Base-by-base conservation (phyloP, 2,329 filamentous ascomycete species). In the Gliomastix tumulicola region DNA sequence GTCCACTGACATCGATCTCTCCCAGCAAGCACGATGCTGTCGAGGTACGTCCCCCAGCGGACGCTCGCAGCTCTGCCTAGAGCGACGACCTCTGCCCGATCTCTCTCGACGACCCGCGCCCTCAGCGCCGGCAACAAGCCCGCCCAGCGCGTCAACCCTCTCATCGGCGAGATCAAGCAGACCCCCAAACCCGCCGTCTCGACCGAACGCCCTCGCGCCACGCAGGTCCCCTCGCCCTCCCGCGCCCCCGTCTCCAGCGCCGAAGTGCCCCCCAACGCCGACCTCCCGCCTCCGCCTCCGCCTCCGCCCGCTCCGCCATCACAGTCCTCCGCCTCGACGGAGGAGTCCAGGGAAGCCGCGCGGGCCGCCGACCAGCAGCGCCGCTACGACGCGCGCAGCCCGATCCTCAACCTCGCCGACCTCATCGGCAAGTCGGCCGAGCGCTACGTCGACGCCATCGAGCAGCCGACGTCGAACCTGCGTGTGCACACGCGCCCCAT, bases 401-500 rank as follows among this genome's bases (percentile, higher is more conserved):
- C n/a, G 39, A 41, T 38, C 19, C 23, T 61, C 33, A 54, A 66
- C 41, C 52, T 65, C 21, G 49, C 57, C 27, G 49, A 49, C 30
- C 54, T 66, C 38, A 48, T 66, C 42, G 49, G 53, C 44, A 48
- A 48, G 41, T 54, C 56, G 31, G 44, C 53, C 7, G 44, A 47
- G 35, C 43, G 41, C 28, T 52, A 47, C 22, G n/a, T n/a, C n/a
- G n/a, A n/a, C n/a, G 44, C 56, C 34, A 52, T 74, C 34, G 49
- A 48, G n/a, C 54, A 54, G 32, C 54, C 55, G 36, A 62, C 38
- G 11, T 13, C 60, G 62, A 21, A 52, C 68, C 64, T 66, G 4
- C 55, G 59, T 23, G 69, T 70, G 28, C 65, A 68, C 32, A 69
- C 66, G 2, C 43, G 66, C 4, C 46, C 63, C 34, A 54, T 74